Evolutionary conservation across 148 eudicot genomes (phyloP).

Genomic region (Diospyros kaki): DNA sequence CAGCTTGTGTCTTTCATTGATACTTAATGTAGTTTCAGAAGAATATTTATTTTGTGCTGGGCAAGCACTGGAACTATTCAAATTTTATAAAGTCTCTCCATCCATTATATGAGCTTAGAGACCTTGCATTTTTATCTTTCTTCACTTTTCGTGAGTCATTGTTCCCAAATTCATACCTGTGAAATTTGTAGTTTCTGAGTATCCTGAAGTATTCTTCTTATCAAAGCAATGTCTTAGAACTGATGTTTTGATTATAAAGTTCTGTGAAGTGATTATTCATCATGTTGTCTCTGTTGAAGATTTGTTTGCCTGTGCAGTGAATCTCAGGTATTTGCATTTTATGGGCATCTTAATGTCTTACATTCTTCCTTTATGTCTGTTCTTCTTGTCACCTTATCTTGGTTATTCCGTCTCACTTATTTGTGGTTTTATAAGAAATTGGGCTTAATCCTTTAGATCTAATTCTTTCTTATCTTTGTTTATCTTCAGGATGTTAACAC

Average conservation of each 20-base stretch:
- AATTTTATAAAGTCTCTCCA: not conserved
- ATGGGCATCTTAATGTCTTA: not conserved
- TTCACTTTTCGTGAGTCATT: not conserved
- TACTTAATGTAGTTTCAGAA: not conserved
- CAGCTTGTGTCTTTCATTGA: not conserved
- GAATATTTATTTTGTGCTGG: not conserved
- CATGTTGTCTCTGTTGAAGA: conserved; percentile 9
- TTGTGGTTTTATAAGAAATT: not conserved
- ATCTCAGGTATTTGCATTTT: conserved; percentile 17
- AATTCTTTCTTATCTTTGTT: not conserved
- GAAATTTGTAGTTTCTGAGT: conserved; percentile 4
- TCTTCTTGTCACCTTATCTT: not conserved
- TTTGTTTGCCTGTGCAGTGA: conserved; percentile 4
- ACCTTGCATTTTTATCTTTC: not conserved
- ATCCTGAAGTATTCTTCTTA: conserved; percentile 7
- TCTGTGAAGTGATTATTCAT: not conserved
- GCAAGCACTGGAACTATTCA: not conserved
- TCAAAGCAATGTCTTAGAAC: not conserved
- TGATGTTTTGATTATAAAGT: conserved; percentile 1
- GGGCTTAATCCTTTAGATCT: not conserved
- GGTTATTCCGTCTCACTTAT: not conserved
- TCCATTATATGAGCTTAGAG: not conserved
- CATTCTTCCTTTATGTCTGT: conserved; percentile 1
- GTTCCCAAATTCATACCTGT: not conserved
- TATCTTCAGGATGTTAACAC: conserved; percentile 9